Evolutionary conservation across 2,329 filamentous ascomycete genomes (phyloP).

Genomic region (Talaromyces albobiverticillius): DNA sequence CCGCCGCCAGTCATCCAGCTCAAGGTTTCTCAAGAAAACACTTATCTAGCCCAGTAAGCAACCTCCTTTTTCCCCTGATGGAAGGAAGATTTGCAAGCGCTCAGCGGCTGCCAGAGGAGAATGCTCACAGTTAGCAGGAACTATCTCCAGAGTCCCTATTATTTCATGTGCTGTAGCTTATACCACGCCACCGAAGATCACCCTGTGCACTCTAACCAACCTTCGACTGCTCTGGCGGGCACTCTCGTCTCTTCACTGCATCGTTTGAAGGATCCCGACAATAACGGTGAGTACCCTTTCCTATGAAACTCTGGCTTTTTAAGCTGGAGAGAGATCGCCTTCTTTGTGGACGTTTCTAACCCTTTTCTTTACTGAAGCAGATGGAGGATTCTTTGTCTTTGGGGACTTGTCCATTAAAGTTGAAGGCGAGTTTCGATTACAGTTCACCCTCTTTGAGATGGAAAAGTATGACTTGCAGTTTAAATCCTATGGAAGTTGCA

Average conservation of each 20-base stretch:
- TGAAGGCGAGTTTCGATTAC: conserved; percentile 68
- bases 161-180: conserved; percentile 60
- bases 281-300: conserved; percentile 49
- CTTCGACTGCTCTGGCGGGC: conserved; percentile 61
- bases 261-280: conserved; percentile 73
- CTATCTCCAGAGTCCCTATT: conserved; percentile 63
- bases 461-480: conserved; percentile 45
- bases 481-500: too few relatives aligned
- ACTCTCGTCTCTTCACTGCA: conserved; percentile 78
- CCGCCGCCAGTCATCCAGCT: conserved; percentile 79
- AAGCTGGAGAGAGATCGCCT: neutral
- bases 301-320: neutral
- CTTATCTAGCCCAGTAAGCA: conserved; percentile 60
- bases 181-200: conserved; percentile 49
- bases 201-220: conserved; percentile 38
- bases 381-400: conserved; percentile 88
- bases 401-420: conserved; percentile 77
- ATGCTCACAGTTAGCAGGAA: conserved; percentile 40
- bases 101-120: neutral
- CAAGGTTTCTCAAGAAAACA: conserved; percentile 44
- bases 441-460: conserved; percentile 77
- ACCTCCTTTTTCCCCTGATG: conserved; percentile 21
- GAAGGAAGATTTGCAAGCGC: neutral
- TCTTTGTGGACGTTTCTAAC: neutral
- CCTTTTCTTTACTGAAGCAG: conserved; percentile 38